Evolutionary conservation across 192 early-diverging fungal species (phyloP), one percentile per base, ranked within the genome.

Genomic region (Geranomyces variabilis): DNA sequence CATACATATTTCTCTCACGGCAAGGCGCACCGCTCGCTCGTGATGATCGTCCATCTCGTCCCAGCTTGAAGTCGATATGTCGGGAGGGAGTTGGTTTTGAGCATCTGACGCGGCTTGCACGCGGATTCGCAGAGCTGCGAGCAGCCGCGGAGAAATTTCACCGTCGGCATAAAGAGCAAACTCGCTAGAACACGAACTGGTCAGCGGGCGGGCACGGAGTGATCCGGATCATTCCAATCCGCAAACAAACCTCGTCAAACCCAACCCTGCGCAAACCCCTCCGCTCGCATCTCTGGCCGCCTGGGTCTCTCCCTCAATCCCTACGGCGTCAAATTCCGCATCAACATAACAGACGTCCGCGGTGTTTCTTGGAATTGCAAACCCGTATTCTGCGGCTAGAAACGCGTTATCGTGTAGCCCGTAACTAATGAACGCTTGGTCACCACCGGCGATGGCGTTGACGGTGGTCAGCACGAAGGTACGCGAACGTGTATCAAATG

Each of bases 331-430:
- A 26, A 24, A 19, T 33, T 33, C 58, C 58, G 17, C 58, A 6
- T 60, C 58, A 6, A 33, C 58, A n/a, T n/a, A 7, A 6, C 19
- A 53, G 17, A 60, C 17, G 17, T 60, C 17, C 22, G 22, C 19
- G 22, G 2, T 17, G 30, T 60, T 60, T 26, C 30, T 26, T 7
- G 58, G 28, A 2, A 60, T 17, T 29, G 30, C 58, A 60, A 60
- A 60, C 7, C 58, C 58, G 30, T 60, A 60, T 29, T 60, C 58
- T 19, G 58, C 58, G 22, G 31, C 28, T 26, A 60, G 30, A 17
- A 60, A 60, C 58, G 19, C 58, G 17, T 60, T 60, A 33, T 33
- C 31, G 26, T 60, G 58, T 7, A 26, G 22, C 22, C 58, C 58
- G 30, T 60, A 60, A 33, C 28, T 31, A 9, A 60, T 60, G 17